Conservation (phyloP, 2,329 filamentous ascomycete species). For the Fusarium napiforme region DNA sequence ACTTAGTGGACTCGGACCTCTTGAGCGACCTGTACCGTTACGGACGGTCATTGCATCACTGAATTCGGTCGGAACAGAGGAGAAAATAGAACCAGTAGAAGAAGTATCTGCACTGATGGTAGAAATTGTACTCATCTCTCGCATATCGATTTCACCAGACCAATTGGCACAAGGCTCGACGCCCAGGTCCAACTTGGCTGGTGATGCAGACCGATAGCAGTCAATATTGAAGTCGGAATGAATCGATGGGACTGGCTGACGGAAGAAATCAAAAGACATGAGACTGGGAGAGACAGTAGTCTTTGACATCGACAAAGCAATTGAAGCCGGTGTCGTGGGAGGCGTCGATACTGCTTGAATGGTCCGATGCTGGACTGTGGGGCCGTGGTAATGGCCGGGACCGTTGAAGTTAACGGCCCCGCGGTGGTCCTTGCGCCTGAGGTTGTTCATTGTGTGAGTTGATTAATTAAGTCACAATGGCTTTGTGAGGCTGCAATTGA, state of each 20-base stretch:
- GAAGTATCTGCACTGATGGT: conserved; percentile 44
- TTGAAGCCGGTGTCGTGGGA: conserved; percentile 6
- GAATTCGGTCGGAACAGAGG: conserved; percentile 46
- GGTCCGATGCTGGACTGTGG: conserved; percentile 24
- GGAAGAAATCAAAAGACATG: not conserved
- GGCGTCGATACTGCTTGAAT: conserved; percentile 12
- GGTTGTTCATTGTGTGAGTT: conserved; percentile 14
- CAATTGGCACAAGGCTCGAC: conserved; percentile 10
- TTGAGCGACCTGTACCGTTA: conserved; percentile 25
- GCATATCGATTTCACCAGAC: not conserved
- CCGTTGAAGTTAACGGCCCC: conserved; percentile 8
- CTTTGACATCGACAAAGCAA: not conserved
- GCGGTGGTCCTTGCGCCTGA: conserved; percentile 13
- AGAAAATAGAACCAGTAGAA: conserved; percentile 46
- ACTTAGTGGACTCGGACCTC: conserved; percentile 42
- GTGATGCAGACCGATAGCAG: conserved; percentile 27
- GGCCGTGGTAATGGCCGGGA: conserved; percentile 12
- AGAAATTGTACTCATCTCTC: conserved; percentile 41
- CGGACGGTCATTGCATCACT: conserved; percentile 37
- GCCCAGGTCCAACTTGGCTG: conserved; percentile 22
- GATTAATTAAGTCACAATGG: not conserved
- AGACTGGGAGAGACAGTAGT: not conserved
- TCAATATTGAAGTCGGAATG: conserved; percentile 17
- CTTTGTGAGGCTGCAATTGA: conserved; percentile 23
- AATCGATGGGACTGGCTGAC: not conserved